A percentile compares a stretch with the other conserved stretches of the same genome.
Evolutionary conservation across 2,329 filamentous ascomycete species (phyloP).

Genomic region (Blastomyces emzantsi): DNA sequence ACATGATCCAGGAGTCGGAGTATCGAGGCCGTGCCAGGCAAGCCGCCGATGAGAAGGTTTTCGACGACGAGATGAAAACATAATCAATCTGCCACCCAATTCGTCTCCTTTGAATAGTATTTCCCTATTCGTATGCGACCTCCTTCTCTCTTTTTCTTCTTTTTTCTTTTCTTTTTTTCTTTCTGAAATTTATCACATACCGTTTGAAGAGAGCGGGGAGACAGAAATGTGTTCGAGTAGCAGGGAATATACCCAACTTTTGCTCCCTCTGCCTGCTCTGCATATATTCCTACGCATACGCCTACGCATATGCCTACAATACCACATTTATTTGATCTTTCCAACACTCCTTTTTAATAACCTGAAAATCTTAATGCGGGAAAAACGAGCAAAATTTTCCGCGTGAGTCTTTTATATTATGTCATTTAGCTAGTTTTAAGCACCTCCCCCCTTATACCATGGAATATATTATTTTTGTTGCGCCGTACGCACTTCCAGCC

Average conservation of each 20-base stretch:
- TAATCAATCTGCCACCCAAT: neutral
- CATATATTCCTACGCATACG: neutral
- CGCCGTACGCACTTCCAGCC: neutral
- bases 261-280: neutral
- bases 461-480: neutral
- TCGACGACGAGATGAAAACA: neutral
- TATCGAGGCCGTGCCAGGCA: neutral
- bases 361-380: neutral
- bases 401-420: neutral
- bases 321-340: neutral
- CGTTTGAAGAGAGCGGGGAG: neutral
- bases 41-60: neutral
- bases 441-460: neutral
- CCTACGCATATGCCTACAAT: neutral
- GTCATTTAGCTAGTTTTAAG: neutral
- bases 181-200: neutral
- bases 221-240: neutral
- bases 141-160: neutral
- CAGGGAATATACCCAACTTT: neutral
- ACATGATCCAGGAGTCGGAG: slow-evolving; percentile 28
- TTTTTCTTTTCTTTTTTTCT: neutral
- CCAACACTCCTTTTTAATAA: neutral
- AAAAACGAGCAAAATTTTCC: neutral
- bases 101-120: neutral
- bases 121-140: neutral